Evolutionary conservation across 306 rosid species (phyloP).

Genomic region (Fragaria ananassa): DNA sequence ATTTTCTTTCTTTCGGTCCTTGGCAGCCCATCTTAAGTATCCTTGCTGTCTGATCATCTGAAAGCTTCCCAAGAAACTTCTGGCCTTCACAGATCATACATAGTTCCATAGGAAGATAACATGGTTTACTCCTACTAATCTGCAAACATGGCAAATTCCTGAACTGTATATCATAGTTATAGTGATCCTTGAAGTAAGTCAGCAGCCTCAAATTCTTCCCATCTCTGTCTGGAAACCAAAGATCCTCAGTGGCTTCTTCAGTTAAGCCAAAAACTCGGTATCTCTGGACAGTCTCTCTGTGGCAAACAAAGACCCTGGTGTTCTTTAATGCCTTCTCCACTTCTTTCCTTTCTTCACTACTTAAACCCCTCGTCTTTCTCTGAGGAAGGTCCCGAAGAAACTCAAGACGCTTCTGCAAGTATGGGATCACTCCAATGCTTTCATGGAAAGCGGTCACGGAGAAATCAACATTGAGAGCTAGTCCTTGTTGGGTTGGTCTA

Average conservation of each 20-base stretch:
- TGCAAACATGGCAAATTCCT: slow-evolving; percentile 89
- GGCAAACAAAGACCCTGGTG: slow-evolving; percentile 90
- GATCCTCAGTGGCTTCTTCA: slow-evolving; percentile 82
- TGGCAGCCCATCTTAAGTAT: slow-evolving; percentile 98
- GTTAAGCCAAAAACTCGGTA: slow-evolving; percentile 85
- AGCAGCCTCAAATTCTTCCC: slow-evolving; percentile 77
- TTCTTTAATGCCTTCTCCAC: slow-evolving; percentile 89
- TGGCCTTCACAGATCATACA: slow-evolving; percentile 97
- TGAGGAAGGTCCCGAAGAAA: slow-evolving; percentile 79
- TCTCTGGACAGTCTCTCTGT: slow-evolving; percentile 90
- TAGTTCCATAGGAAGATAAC: slow-evolving; percentile 99
- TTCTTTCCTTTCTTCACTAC: slow-evolving; percentile 66
- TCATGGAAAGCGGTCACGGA: slow-evolving; percentile 96
- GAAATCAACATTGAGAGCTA: slow-evolving; percentile 86
- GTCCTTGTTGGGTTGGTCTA: slow-evolving; percentile 93
- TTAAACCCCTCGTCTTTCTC: slow-evolving; percentile 57
- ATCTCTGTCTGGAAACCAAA: slow-evolving; percentile 88
- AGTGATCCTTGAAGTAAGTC: slow-evolving; percentile 86
- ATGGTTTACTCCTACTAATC: slow-evolving; percentile 86
- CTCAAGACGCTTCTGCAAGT: slow-evolving; percentile 86
- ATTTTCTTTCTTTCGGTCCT: slow-evolving; percentile 79
- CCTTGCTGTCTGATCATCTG: slow-evolving; percentile 92
- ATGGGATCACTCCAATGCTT: slow-evolving; percentile 81
- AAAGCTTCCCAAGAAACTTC: slow-evolving; percentile 84
- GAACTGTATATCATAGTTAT: slow-evolving; percentile 84